Percentiles rank a stretch among this genome's conserved stretches.
Evolutionary conservation across 2,329 filamentous ascomycete species (phyloP).

Genomic region (Hymenotorrendiella dingleyae): DNA sequence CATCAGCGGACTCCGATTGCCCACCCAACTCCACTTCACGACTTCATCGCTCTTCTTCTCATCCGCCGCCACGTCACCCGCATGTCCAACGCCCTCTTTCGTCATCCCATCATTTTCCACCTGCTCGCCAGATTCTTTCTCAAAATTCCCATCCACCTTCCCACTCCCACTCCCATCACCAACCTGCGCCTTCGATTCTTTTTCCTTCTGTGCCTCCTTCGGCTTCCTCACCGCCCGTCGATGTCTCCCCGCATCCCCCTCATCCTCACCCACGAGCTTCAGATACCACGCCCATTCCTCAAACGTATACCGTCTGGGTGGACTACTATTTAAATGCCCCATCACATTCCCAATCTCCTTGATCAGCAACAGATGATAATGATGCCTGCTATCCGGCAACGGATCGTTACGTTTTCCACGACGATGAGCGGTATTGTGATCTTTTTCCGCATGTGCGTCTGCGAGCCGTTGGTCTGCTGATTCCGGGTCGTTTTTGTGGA

Average conservation of each 20-base stretch:
- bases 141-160: too few species aligned
- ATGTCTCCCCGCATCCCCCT: conserved; percentile 45
- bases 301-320: conserved; percentile 65
- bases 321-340: conserved; percentile 51
- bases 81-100: conserved; percentile 24
- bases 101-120: too few species aligned
- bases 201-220: conserved; percentile 1
- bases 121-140: too few species aligned
- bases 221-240: conserved; percentile 29
- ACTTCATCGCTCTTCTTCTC: conserved; percentile 30
- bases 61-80: conserved; percentile 6
- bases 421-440: conserved; percentile 8
- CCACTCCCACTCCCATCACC: not conserved
- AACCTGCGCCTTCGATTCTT: not conserved
- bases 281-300: conserved; percentile 86
- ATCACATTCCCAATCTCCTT: conserved; percentile 64
- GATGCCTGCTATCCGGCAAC: conserved; percentile 28
- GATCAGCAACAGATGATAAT: conserved; percentile 62
- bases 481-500: conserved; percentile 20
- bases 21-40: conserved; percentile 66
- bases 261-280: conserved; percentile 65
- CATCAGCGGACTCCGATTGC: conserved; percentile 63
- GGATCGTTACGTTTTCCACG: conserved; percentile 15
- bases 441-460: conserved; percentile 10
- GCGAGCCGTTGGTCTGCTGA: conserved; percentile 15